These are phyloP conservation scores for Pseudozyma sp. DNA, from an alignment of 1,284 basidiomycete species.

Conservation along the genomic window DNA sequence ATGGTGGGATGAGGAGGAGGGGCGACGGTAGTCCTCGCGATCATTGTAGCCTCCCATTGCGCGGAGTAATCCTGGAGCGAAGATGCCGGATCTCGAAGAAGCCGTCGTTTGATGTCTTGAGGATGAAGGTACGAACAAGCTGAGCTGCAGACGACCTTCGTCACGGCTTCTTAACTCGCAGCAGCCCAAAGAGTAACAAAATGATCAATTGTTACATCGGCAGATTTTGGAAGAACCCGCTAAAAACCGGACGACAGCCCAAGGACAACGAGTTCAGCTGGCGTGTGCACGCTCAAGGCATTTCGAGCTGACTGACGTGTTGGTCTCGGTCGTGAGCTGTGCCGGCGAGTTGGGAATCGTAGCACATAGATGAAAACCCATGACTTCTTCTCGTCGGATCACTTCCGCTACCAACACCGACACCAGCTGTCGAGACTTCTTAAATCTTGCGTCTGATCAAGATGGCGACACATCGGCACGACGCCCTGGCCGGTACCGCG, in stretches of 20 bases:
- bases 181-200: too few relatives aligned
- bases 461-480: slow-evolving; percentile 14
- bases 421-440: not conserved
- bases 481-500: slow-evolving; percentile 10
- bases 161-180: too few relatives aligned
- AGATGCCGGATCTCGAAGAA: too few relatives aligned
- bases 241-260: too few relatives aligned
- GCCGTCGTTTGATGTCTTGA: too few relatives aligned
- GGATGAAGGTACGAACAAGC: too few relatives aligned
- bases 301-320: slow-evolving; percentile 25
- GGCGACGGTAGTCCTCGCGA: slow-evolving; percentile 31
- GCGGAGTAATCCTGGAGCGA: too few relatives aligned
- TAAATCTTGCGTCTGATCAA: not conserved
- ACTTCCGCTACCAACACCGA: slow-evolving; percentile 1
- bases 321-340: slow-evolving; percentile 13
- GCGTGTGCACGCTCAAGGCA: slow-evolving; percentile 9
- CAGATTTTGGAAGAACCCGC: too few relatives aligned
- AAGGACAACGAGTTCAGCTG: not conserved
- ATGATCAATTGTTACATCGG: too few relatives aligned
- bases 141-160: too few relatives aligned
- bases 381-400: not conserved
- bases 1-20: slow-evolving; percentile 21
- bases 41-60: slow-evolving; percentile 40
- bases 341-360: not conserved
- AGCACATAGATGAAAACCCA: not conserved